phyloP scores from a whole-genome alignment of 1,284 basidiomycete species.

The Puccinia coronata region DNA sequence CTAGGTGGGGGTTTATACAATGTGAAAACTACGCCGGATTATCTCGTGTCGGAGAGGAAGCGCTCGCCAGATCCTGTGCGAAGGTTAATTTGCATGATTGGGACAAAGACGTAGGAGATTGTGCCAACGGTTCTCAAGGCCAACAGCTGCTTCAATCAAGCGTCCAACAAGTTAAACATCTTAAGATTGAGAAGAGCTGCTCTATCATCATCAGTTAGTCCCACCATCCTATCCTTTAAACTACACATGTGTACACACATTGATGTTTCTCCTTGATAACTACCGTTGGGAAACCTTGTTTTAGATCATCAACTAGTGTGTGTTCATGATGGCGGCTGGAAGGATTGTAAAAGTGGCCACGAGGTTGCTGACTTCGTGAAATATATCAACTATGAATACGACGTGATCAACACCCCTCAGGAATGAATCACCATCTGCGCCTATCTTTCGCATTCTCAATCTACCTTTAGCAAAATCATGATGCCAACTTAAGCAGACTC shows the following conservation, averaged over 20 bases:
- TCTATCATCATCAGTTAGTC: constrained; percentile 52
- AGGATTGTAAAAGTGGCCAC: constrained; percentile 51
- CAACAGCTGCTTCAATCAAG: constrained; percentile 45
- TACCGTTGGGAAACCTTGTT: constrained; percentile 36
- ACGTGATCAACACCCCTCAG: constrained; percentile 2
- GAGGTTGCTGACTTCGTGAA: constrained; percentile 51
- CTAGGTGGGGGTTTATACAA: neutral
- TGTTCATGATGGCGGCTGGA: constrained; percentile 53
- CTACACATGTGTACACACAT: constrained; percentile 2
- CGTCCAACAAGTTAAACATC: constrained; percentile 34
- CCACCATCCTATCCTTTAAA: neutral
- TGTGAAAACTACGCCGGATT: constrained; percentile 51
- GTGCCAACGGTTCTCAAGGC: constrained; percentile 51
- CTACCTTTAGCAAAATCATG: neutral
- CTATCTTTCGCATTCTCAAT: neutral
- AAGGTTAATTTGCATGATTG: constrained; percentile 51
- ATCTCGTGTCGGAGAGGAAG: constrained; percentile 51
- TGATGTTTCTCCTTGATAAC: constrained; percentile 6
- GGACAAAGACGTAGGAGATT: constrained; percentile 48
- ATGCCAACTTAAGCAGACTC: neutral
- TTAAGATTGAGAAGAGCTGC: constrained; percentile 52
- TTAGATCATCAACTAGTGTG: constrained; percentile 52
- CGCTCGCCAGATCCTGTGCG: constrained; percentile 52
- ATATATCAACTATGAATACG: constrained; percentile 8
- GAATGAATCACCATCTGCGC: neutral